Evolutionary conservation across 1,284 basidiomycete genomes (phyloP), one percentile per base, ranked within the genome.

Genomic region (Apiotrichum gamsii): DNA sequence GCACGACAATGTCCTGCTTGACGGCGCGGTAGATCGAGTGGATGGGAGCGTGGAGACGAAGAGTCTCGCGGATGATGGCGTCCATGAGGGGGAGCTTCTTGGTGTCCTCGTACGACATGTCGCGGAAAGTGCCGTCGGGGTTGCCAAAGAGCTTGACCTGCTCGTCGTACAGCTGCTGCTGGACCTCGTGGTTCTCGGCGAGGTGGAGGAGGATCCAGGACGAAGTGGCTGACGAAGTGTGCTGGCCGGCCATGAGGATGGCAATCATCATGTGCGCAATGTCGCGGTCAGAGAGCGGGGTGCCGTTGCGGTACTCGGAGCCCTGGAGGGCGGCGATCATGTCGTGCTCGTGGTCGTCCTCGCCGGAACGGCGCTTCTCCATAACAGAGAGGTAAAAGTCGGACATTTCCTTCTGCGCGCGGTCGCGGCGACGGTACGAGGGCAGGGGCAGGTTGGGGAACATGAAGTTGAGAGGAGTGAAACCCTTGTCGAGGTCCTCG

Each of bases 241-340:
- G 95, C 74, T 99, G 95, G 21, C 95, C 95, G 32, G 94, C 94
- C 90, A 94, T 93, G 55, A 94, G 81, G 38, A 93, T 78, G 18
- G 90, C 89, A 59, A 91, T 93, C 51, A 56, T 52, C 47, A 56
- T 56, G 54, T 56, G 54, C 0, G 95, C 90, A 54, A 98, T 86
- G 71, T 97, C 91, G 57, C 87, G 83, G 65, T 97, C 90, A 41
- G 78, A 80, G 28, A 98, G 79, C 1, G 77, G 67, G 33, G 80
- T 77, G 39, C 95, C 95, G 64, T 84, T 80, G 61, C 89, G 87
- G 76, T 99, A 98, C 41, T 76, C 80, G 67, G 93, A 87, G 57
- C 83, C 78, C 74, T 85, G 81, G 21, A 99, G 79, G 1, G 91
- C 85, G 16, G 84, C 78, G 62, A 98, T 90, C 87, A 98, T 96